Evolutionary conservation across 2,329 filamentous ascomycete species (phyloP), one percentile per base, ranked within the genome.

Genomic region (Fusarium subglutinans): DNA sequence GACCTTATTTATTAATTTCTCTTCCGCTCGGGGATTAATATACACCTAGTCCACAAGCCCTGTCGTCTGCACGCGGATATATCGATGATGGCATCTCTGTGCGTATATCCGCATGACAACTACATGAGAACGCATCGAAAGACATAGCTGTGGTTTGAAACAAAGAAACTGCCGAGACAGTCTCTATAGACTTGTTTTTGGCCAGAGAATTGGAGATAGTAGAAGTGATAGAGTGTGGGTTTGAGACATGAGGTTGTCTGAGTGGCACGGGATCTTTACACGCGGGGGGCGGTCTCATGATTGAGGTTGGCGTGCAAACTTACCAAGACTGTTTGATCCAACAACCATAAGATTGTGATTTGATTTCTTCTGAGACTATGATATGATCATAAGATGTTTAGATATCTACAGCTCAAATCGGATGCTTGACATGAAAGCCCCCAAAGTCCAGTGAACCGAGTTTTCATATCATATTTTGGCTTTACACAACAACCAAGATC

Each of bases 241-340:
- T 11, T 69, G 41, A 67, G 67, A 62, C 66, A 70, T 60, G 38
- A 50, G 11, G 51, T 57, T 54, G 13, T 47, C 35, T 58, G 68
- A 40, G 58, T 55, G 62, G 73, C 73, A 75, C 73, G 73, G 56
- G 73, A 69, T 63, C 57, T 40, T 15, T 15, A 24, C 50, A 54
- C 73, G n/a, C 54, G 63, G 51, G 56, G 28, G 30, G 38, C 17
- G 17, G 59, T 66, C 73, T 47, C 60, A 69, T 75, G 73, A 75
- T 58, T 41, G 33, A 13, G 26, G 24, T 24, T 66, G 51, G 61
- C 56, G 56, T 66, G 70, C 47, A 58, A 28, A 45, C 9, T 20
- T n/a, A 51, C 26, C 10, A 50, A 47, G 28, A 3, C 3, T 14
- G 2, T 17, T 12, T 28, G 8, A 5, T 13, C 22, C 9, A 37